Evolutionary conservation across 2,329 filamentous ascomycete species (phyloP), one percentile per base, ranked within the genome.

Genomic region (Corynespora cassiicola): DNA sequence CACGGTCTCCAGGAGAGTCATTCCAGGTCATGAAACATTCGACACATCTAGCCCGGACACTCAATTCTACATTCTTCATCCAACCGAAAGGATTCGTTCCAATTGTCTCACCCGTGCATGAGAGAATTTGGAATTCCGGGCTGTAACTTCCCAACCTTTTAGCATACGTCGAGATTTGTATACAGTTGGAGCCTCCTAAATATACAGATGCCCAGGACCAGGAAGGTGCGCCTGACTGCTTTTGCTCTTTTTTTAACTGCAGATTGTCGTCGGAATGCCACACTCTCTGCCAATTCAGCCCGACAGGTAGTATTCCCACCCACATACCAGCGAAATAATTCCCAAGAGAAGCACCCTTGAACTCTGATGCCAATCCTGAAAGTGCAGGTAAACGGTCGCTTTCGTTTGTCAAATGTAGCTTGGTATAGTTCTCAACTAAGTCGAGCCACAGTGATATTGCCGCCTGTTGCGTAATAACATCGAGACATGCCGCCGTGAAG

Each of bases 331-430:
- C 42, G 2, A 46, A 17, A n/a, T 46, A 46, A 4, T 14, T 25
- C 2, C 38, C 42, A 7, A 5, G 15, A 15, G 38, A 22, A 9
- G 31, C 7, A 2, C 28, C 8, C 2, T n/a, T 3, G 6, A 34
- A 19, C 2, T 26, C n/a, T 5, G 23, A 26, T 25, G 45, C 45
- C 10, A 49, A n/a, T 5, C 42, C 42, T 8, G 41, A 45, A 2
- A 49, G 18, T 12, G 45, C 45, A 4, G 45, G 45, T 20, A 49
- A 29, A 1, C 22, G 12, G 30, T 49, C 39, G 12, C 20, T 16
- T 10, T 26, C 10, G 20, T 26, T 31, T 9, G 38, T 45, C 12
- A 48, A 16, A n/a, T 17, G 10, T 3, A 32, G 34, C 3, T 12
- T 20, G 11, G 21, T 23, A 17, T 27, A 43, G 4, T 22, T 10